Conservation (phyloP, 2,329 filamentous ascomycete species). For the Neoscytalidium dimidiatum region DNA sequence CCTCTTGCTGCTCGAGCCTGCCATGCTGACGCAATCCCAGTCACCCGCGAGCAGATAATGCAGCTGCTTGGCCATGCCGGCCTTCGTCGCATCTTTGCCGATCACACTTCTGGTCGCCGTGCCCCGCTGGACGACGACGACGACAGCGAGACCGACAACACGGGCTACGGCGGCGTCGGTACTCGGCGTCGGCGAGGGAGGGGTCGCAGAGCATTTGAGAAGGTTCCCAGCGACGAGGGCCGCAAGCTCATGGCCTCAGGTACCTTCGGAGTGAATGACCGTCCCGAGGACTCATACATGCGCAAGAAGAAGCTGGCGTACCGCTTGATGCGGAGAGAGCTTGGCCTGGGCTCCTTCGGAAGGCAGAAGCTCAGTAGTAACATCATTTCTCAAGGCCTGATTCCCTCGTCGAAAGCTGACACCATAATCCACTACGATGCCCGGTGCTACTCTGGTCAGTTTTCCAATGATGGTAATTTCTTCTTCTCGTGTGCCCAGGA, state of each 20-base stretch:
- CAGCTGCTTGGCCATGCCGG: constrained; percentile 57
- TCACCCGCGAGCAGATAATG: constrained; percentile 54
- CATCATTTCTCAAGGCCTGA: constrained; percentile 72
- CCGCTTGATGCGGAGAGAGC: constrained; percentile 76
- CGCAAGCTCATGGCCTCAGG: constrained; percentile 79
- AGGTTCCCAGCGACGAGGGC: constrained; percentile 78
- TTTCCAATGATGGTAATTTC: constrained; percentile 95
- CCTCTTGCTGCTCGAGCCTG: constrained; percentile 3
- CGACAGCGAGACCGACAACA: constrained; percentile 40
- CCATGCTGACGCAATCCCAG: constrained; percentile 28
- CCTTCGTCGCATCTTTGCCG: constrained; percentile 54
- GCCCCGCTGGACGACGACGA: constrained; percentile 36
- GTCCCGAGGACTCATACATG: constrained; percentile 53
- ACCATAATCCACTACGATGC: constrained; percentile 85
- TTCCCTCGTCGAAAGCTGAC: constrained; percentile 77
- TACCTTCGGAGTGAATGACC: constrained; percentile 70
- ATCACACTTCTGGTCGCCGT: constrained; percentile 29
- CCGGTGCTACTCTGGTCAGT: constrained; percentile 92
- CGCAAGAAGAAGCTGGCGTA: constrained; percentile 64
- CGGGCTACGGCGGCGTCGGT: constrained; percentile 36
- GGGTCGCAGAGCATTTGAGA: constrained; percentile 65
- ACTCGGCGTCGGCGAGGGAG: constrained; percentile 47
- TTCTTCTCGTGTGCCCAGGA: constrained; percentile 93
- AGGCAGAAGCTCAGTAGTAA: constrained; percentile 63
- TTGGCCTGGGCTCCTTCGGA: constrained; percentile 66